A percentile compares a stretch with the other conserved stretches of the same genome.
Evolutionary conservation across 305 asterid species (phyloP).

Genomic region (Solanum hybrid): DNA sequence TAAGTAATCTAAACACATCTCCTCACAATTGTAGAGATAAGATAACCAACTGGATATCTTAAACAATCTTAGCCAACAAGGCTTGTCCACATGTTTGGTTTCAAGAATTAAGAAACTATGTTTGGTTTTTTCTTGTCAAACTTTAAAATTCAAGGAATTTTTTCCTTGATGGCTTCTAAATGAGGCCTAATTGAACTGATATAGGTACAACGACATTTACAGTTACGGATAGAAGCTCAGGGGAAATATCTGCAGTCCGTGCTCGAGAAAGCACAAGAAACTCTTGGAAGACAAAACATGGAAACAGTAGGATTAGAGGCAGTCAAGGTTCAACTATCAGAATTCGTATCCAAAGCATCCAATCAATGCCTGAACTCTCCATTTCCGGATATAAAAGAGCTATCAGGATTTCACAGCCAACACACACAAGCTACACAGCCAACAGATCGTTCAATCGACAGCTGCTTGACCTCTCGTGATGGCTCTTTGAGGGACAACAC

Average conservation of each 20-base stretch:
- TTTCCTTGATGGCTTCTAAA: constrained; percentile 9
- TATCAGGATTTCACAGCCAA: constrained; percentile 42
- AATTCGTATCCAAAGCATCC: constrained; percentile 68
- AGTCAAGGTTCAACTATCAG: constrained; percentile 72
- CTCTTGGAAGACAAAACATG: constrained; percentile 66
- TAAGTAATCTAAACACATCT: background rate
- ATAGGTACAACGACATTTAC: constrained; percentile 91
- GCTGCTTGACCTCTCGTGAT: constrained; percentile 73
- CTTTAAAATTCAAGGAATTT: background rate
- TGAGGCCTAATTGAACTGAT: constrained; percentile 14
- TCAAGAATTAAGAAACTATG: background rate
- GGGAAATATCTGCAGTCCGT: constrained; percentile 85
- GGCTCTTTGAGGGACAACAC: constrained; percentile 47
- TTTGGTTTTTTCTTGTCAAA: background rate
- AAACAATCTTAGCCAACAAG: background rate
- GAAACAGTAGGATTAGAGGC: constrained; percentile 69
- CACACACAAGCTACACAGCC: constrained; percentile 40
- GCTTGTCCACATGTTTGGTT: background rate
- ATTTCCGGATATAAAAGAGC: constrained; percentile 50
- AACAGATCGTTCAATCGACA: constrained; percentile 57
- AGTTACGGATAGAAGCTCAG: constrained; percentile 88
- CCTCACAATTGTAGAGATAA: background rate
- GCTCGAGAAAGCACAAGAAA: constrained; percentile 90
- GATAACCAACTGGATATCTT: background rate
- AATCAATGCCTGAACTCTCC: constrained; percentile 65